Base-by-base conservation (phyloP, 495 filamentous ascomycete genomes). In the Bathelium albidoporum region DNA sequence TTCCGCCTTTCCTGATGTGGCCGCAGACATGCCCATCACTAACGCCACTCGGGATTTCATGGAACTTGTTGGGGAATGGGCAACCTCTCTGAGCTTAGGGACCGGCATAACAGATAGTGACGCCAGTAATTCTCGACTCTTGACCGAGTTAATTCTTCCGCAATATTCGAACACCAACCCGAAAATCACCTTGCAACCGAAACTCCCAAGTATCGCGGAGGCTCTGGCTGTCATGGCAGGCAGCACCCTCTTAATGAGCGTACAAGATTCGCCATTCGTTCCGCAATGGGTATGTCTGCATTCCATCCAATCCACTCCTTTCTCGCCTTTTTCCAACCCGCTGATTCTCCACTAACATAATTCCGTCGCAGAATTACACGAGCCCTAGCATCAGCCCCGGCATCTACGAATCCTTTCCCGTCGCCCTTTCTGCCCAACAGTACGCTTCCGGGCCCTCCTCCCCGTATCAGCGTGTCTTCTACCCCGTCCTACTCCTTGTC, bases 141-240 rank as follows among this genome's bases (percentile, higher is more conserved):
- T 91, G 4, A 85, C 82, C 55, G 77, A 87, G 58, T 59, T 80
- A 22, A 72, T 79, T 14, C 68, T 80, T 71, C 1, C 59, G 18
- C 59, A 64, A 16, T 55, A 55, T 29, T 55, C 49, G 22, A 59
- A 24, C 28, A 61, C 22, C 20, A 58, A 22, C 44, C 11, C 2
- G 49, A 34, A 24, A 65, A 22, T 34, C 60, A 59, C 10, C 60
- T 68, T 81, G 14, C 70, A 80, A 58, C 74, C 76, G 2, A 59
- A 62, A 0, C 70, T 86, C 0, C 88, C 89, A 0, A 87, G 83
- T 5, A 77, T 86, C 3, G 82, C 80, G 0, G 89, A 92, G 70
- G 82, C 82, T 0, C 72, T 92, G 0, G 86, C 87, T 0, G 86
- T 88, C 1, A 75, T 90, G 65, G 81, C 80, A 0, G 83, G 83